phyloP scores from a whole-genome alignment of 2,329 filamentous ascomycete genomes.

The Pyrenophora graminea region DNA sequence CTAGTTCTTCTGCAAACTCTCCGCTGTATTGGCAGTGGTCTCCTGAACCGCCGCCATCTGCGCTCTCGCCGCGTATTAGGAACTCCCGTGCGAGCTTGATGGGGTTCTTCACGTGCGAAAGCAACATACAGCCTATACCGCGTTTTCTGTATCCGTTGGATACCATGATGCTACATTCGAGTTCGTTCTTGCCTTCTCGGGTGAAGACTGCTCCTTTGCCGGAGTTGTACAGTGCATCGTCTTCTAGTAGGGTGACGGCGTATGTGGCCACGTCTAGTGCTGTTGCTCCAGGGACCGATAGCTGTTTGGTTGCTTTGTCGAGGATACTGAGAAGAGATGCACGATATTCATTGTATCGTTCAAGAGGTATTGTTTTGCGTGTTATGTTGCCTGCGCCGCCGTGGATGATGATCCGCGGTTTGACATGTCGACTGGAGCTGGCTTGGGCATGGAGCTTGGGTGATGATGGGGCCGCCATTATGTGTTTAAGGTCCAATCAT shows the following conservation, averaged over 20 bases:
- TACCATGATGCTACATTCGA: conserved; percentile 88
- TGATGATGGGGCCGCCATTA: too few species aligned
- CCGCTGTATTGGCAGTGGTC: conserved; percentile 74
- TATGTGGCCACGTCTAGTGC: conserved; percentile 76
- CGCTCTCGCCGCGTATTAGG: conserved; percentile 67
- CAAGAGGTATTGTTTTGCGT: conserved; percentile 43
- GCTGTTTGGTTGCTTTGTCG: conserved; percentile 23
- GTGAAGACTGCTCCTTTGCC: conserved; percentile 87
- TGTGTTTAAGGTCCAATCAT: too few species aligned
- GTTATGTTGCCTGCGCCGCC: conserved; percentile 55
- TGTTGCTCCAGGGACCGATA: conserved; percentile 49
- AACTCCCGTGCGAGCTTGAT: conserved; percentile 74
- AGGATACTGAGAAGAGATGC: conserved; percentile 47
- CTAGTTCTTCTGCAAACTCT: conserved; percentile 69
- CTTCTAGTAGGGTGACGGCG: conserved; percentile 76
- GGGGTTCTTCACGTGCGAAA: conserved; percentile 77
- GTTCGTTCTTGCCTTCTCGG: conserved; percentile 77
- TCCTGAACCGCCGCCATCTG: conserved; percentile 64
- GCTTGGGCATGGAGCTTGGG: background rate
- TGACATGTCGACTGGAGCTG: conserved; percentile 12
- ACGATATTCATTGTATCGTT: conserved; percentile 46
- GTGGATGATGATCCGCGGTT: conserved; percentile 54
- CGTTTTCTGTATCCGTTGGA: conserved; percentile 73
- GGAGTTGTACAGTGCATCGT: conserved; percentile 82
- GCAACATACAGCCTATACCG: conserved; percentile 74